Percentiles rank a stretch among this genome's conserved stretches.
Conservation (phyloP, 306 rosid genomes). For the Myrica gale region DNA sequence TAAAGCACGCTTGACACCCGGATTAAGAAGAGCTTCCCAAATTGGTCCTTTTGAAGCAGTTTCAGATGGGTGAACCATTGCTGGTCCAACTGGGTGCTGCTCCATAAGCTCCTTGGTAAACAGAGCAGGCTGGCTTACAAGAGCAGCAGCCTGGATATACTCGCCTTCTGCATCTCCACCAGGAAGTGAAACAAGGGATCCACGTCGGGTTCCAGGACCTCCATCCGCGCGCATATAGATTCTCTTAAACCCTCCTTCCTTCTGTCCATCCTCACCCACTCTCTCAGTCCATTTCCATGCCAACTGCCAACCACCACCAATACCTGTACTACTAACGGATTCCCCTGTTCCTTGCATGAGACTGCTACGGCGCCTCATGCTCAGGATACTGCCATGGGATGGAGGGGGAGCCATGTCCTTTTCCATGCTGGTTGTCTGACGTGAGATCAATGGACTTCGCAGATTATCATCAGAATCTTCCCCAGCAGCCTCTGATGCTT, state of each 20-base stretch:
- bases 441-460: conserved; percentile 83
- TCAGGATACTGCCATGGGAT: conserved; percentile 65
- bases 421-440: conserved; percentile 81
- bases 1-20: conserved; percentile 77
- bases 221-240: conserved; percentile 81
- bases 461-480: conserved; percentile 80
- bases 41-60: conserved; percentile 56
- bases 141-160: conserved; percentile 80
- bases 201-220: conserved; percentile 62
- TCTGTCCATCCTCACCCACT: conserved; percentile 60
- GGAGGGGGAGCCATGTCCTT: conserved; percentile 69
- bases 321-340: conserved; percentile 69
- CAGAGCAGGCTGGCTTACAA: conserved; percentile 92
- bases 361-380: conserved; percentile 77
- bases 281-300: conserved; percentile 94
- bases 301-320: conserved; percentile 95
- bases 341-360: conserved; percentile 77
- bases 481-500: conserved; percentile 54
- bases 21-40: conserved; percentile 75
- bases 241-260: conserved; percentile 73
- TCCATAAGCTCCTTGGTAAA: conserved; percentile 60
- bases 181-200: conserved; percentile 71
- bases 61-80: conserved; percentile 81
- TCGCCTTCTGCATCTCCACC: conserved; percentile 66
- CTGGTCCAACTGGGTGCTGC: conserved; percentile 67